phyloP scores from a whole-genome alignment of 345 rosid species.

The Jatropha curcas region DNA sequence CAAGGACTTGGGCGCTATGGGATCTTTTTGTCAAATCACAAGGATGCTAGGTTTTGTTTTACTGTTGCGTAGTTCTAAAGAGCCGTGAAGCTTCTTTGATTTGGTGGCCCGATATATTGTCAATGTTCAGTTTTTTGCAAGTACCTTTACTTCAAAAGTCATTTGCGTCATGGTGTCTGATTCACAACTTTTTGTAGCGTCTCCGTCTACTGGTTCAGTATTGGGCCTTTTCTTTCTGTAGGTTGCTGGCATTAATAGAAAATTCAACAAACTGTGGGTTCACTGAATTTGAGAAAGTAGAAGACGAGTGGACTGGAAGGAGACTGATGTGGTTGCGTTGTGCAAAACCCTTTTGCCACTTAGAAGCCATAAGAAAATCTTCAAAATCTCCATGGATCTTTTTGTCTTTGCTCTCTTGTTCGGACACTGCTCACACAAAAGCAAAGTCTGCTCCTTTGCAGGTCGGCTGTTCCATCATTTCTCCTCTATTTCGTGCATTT shows the following conservation, averaged over 20 bases:
- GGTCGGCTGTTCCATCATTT: slow-evolving; percentile 30
- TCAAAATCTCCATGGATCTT: slow-evolving; percentile 38
- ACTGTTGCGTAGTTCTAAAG: not conserved
- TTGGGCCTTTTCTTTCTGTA: not conserved
- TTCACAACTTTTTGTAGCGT: not conserved
- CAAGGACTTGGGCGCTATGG: too few species aligned
- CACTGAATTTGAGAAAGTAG: not conserved
- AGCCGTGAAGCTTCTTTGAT: not conserved
- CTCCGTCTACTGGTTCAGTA: not conserved
- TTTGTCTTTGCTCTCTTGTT: slow-evolving; percentile 38
- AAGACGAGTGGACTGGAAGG: not conserved
- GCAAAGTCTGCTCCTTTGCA: slow-evolving; percentile 60
- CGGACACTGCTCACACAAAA: slow-evolving; percentile 40
- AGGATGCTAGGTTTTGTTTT: not conserved
- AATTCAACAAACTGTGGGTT: not conserved
- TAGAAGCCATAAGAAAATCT: slow-evolving; percentile 29
- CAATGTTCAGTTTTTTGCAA: too few species aligned
- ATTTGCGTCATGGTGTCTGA: not conserved
- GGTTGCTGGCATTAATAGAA: not conserved
- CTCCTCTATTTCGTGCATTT: not conserved
- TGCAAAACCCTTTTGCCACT: slow-evolving; percentile 26
- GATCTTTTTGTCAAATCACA: too few species aligned
- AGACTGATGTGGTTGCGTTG: slow-evolving; percentile 43
- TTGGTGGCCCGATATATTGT: not conserved
- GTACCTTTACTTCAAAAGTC: not conserved